Evolutionary conservation across 352 stramenopile genomes (phyloP).

Genomic region (Globisporangium polare): DNA sequence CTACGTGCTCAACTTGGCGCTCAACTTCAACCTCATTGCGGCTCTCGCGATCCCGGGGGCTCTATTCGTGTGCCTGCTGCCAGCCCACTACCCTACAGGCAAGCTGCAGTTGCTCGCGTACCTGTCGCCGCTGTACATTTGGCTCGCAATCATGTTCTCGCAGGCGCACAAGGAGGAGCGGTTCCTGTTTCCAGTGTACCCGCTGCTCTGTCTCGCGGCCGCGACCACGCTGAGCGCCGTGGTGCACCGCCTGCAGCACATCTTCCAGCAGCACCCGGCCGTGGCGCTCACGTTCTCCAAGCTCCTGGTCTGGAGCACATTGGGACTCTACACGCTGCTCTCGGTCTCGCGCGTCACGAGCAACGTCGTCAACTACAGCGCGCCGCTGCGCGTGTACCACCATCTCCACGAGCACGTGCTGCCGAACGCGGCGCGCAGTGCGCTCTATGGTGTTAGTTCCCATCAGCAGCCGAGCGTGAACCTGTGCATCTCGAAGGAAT

Average conservation of each 20-base stretch:
- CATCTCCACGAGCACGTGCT: slow-evolving; percentile 59
- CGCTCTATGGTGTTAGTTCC: slow-evolving; percentile 12
- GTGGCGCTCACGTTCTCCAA: slow-evolving; percentile 23
- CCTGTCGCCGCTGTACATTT: slow-evolving; percentile 81
- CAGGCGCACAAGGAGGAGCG: slow-evolving; percentile 98
- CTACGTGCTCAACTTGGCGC: slow-evolving; percentile 94
- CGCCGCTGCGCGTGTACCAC: slow-evolving; percentile 65
- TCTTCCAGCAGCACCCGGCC: slow-evolving; percentile 22
- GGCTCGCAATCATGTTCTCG: slow-evolving; percentile 91
- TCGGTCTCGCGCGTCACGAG: slow-evolving; percentile 58
- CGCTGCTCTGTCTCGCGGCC: slow-evolving; percentile 81
- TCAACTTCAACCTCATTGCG: slow-evolving; percentile 94
- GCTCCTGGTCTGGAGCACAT: slow-evolving; percentile 32
- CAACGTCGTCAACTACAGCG: slow-evolving; percentile 70
- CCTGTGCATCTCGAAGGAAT: slow-evolving; percentile 97
- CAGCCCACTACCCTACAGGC: slow-evolving; percentile 26
- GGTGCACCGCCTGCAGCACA: slow-evolving; percentile 27
- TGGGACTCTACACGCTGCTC: slow-evolving; percentile 51
- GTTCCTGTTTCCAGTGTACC: slow-evolving; percentile 96
- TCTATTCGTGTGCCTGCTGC: slow-evolving; percentile 32
- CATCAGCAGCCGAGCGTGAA: slow-evolving; percentile 20
- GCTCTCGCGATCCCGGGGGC: slow-evolving; percentile 57
- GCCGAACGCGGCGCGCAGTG: slow-evolving; percentile 27
- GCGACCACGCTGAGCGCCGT: slow-evolving; percentile 66
- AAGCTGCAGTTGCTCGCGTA: slow-evolving; percentile 36